Conservation (phyloP, 2,329 filamentous ascomycete genomes). For the Gaeumannomyces sp. region DNA sequence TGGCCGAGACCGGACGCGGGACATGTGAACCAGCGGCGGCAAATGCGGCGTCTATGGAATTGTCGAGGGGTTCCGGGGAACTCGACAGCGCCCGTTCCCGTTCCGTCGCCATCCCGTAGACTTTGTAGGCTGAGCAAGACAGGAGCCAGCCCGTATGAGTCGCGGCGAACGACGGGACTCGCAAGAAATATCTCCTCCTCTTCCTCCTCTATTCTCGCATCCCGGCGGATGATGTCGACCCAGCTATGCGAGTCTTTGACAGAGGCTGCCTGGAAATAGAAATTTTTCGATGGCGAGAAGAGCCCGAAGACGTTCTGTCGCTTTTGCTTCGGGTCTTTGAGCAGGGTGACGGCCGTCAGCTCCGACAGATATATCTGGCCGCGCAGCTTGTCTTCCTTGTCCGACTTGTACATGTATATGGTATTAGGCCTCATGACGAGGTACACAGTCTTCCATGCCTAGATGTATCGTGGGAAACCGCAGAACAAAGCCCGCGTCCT, state of each 20-base stretch:
- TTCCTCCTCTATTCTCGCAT: slow-evolving; percentile 80
- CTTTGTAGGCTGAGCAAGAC: slow-evolving; percentile 13
- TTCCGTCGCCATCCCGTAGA: slow-evolving; percentile 21
- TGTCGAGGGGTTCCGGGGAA: slow-evolving; percentile 53
- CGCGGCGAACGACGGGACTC: slow-evolving; percentile 52
- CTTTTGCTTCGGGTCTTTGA: slow-evolving; percentile 84
- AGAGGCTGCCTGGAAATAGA: slow-evolving; percentile 74
- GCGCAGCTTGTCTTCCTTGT: slow-evolving; percentile 81
- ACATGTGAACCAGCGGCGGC: slow-evolving; percentile 22
- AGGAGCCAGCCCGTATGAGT: slow-evolving; percentile 31
- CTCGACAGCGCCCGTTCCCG: slow-evolving; percentile 46
- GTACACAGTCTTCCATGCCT: slow-evolving; percentile 88
- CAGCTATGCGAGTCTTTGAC: slow-evolving; percentile 75
- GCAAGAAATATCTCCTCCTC: slow-evolving; percentile 76
- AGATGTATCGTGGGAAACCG: background rate
- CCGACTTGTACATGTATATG: slow-evolving; percentile 88
- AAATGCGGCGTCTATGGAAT: slow-evolving; percentile 27
- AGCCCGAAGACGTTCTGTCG: slow-evolving; percentile 84
- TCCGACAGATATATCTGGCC: slow-evolving; percentile 86
- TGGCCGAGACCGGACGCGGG: slow-evolving; percentile 40
- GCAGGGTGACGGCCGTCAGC: slow-evolving; percentile 80
- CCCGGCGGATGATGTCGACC: slow-evolving; percentile 72
- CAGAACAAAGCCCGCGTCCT: background rate
- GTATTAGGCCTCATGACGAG: slow-evolving; percentile 86
- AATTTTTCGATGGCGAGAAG: slow-evolving; percentile 87